Evolutionary conservation across 306 rosid species (phyloP), one percentile per base, ranked within the genome.

Genomic region (Inga oerstediana): DNA sequence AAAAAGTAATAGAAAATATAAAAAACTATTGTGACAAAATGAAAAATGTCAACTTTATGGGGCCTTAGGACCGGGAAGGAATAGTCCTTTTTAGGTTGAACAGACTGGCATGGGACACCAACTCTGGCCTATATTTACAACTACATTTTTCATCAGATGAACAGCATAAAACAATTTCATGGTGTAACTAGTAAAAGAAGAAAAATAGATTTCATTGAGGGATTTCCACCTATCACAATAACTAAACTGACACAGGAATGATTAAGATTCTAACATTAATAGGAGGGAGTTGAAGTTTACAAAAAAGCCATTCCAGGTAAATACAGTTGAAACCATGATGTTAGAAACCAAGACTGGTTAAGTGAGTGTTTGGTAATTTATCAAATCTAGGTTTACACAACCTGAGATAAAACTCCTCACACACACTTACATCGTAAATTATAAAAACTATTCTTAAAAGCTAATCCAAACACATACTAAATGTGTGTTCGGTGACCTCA

Each of bases 241-340:
- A 43, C 44, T 39, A 17, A 41, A 16, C 0, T 27, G 30, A 27
- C 30, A 27, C 30, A 27, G 30, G 30, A 27, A 27, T 27, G 30
- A 27, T 27, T 27, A 27, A 27, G 30, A 27, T 27, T 27, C 30
- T 27, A 27, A 27, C 30, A 27, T 27, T 27, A 27, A 77, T 80
- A 46, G 22, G 20, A 78, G 58, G 78, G 58, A 45, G 67, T 77
- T 24, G 35, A 83, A 30, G 59, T 59, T 17, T 59, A 64, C 39
- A 81, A 77, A 80, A 81, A 45, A 72, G 51, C 67, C 74, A 44
- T 44, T 64, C 54, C 41, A 65, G 45, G 32, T 16, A 41, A 41
- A 46, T 54, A 72, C 35, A 72, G 43, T 44, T 48, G 5, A 22
- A 12, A 75, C 58, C 39, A 79, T 62, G 66, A 44, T 65, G 52